Evolutionary conservation across 306 rosid species (phyloP).

Genomic region (Lathyrus aphaca): DNA sequence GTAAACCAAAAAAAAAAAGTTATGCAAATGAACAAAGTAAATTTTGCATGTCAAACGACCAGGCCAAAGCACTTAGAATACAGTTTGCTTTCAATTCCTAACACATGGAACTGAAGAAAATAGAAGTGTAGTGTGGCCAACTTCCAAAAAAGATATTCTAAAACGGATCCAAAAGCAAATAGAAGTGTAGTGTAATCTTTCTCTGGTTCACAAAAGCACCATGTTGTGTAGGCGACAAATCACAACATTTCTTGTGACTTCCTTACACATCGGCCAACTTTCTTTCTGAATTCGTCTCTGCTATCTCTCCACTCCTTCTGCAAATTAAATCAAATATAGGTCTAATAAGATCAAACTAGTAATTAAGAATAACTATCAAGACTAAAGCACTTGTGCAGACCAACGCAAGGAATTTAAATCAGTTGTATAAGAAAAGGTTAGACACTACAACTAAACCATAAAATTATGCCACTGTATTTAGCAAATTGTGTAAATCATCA

Average conservation of each 20-base stretch:
- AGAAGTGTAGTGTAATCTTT: constrained; percentile 24
- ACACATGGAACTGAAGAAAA: constrained; percentile 45
- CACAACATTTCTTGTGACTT: constrained; percentile 87
- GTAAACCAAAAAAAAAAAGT: constrained; percentile 39
- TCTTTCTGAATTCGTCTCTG: constrained; percentile 96
- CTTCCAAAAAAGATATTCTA: constrained; percentile 57
- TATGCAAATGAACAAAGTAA: constrained; percentile 45
- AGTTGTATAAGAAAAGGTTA: constrained; percentile 11
- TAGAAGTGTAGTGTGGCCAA: constrained; percentile 44
- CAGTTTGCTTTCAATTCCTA: constrained; percentile 53
- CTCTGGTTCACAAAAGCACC: constrained; percentile 50
- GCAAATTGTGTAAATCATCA: neutral
- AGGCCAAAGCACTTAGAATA: constrained; percentile 59
- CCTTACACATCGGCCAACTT: constrained; percentile 92
- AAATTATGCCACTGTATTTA: constrained; percentile 20
- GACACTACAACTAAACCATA: neutral
- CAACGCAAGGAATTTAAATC: neutral
- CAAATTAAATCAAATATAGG: constrained; percentile 32
- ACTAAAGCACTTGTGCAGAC: neutral
- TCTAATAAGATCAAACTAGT: constrained; percentile 28
- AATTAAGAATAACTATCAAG: neutral
- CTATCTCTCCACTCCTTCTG: constrained; percentile 97
- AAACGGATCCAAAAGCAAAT: constrained; percentile 50
- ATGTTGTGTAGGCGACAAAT: constrained; percentile 32
- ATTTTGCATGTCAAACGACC: constrained; percentile 51